Evolutionary conservation across 2,329 filamentous ascomycete species (phyloP).

Genomic region (Clarireedia hainanense): DNA sequence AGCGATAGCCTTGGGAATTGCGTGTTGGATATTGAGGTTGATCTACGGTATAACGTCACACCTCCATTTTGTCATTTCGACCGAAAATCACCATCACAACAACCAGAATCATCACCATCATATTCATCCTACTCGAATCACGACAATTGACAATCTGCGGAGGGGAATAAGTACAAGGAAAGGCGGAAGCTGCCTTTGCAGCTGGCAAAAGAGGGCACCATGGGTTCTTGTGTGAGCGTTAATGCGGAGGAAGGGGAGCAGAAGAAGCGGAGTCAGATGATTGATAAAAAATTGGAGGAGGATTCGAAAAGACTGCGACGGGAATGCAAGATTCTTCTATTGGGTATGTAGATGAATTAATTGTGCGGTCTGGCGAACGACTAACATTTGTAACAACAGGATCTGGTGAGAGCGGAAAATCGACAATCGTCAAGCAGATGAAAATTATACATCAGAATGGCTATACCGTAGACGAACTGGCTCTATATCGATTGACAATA

Average conservation of each 20-base stretch:
- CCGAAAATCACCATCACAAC: not conserved
- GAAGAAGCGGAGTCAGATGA: constrained; percentile 94
- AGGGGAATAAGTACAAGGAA: constrained; percentile 11
- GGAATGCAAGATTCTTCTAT: constrained; percentile 97
- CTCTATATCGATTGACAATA: constrained; percentile 89
- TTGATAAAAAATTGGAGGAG: constrained; percentile 88
- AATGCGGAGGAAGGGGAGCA: constrained; percentile 75
- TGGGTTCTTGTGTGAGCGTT: constrained; percentile 92
- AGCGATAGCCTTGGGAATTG: constrained; percentile 2
- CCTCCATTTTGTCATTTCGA: not conserved
- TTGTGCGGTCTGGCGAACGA: constrained; percentile 13
- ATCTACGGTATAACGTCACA: constrained; percentile 2
- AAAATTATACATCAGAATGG: constrained; percentile 99
- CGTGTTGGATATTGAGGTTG: not conserved
- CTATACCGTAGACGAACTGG: constrained; percentile 88
- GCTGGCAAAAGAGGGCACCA: constrained; percentile 36
- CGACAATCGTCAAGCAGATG: constrained; percentile 99
- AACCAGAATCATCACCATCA: not conserved
- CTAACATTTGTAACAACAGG: constrained; percentile 44
- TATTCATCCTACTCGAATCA: not conserved
- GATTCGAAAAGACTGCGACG: constrained; percentile 85
- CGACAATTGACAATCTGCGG: not conserved
- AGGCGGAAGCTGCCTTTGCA: constrained; percentile 25
- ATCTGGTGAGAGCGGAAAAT: constrained; percentile 97
- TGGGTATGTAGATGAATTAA: constrained; percentile 54